Conservation (phyloP, 1,139 yeast genomes). For the Nakaseomyces sp. region DNA sequence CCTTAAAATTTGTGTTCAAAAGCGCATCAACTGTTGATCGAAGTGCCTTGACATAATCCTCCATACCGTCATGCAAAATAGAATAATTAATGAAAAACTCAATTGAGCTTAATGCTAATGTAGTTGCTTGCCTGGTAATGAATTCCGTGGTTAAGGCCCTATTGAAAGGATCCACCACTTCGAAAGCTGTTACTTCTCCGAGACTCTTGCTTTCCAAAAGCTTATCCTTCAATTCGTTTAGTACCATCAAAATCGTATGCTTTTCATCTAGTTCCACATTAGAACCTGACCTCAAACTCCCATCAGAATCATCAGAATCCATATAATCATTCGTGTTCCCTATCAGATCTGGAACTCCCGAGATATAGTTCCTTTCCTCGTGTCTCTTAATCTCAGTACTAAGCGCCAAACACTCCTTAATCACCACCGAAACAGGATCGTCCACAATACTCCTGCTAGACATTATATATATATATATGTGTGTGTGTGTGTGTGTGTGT, state of each 20-base stretch:
- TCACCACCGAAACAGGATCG: slow-evolving; percentile 42
- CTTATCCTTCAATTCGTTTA: not conserved
- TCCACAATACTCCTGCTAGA: not conserved
- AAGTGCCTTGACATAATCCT: slow-evolving; percentile 39
- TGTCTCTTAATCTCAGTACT: slow-evolving; percentile 49
- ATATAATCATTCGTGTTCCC: slow-evolving; percentile 1
- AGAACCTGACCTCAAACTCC: not conserved
- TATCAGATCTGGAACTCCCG: slow-evolving; percentile 3
- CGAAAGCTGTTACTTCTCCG: not conserved
- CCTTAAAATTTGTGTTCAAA: slow-evolving; percentile 91
- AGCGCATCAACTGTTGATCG: slow-evolving; percentile 55
- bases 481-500: no score
- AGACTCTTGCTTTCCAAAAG: not conserved
- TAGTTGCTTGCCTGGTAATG: slow-evolving; percentile 30
- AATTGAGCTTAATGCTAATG: slow-evolving; percentile 65
- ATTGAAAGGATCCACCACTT: not conserved
- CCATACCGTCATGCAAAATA: slow-evolving; percentile 38
- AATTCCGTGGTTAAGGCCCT: not conserved
- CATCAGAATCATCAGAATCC: not conserved
- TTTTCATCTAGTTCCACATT: not conserved
- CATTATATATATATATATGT: no score
- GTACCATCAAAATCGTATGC: not conserved
- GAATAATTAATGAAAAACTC: slow-evolving; percentile 57
- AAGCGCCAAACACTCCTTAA: slow-evolving; percentile 50
- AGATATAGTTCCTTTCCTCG: slow-evolving; percentile 2